Evolutionary conservation across 768 basidiomycete genomes (phyloP).

Genomic region (Amanita molliuscula): DNA sequence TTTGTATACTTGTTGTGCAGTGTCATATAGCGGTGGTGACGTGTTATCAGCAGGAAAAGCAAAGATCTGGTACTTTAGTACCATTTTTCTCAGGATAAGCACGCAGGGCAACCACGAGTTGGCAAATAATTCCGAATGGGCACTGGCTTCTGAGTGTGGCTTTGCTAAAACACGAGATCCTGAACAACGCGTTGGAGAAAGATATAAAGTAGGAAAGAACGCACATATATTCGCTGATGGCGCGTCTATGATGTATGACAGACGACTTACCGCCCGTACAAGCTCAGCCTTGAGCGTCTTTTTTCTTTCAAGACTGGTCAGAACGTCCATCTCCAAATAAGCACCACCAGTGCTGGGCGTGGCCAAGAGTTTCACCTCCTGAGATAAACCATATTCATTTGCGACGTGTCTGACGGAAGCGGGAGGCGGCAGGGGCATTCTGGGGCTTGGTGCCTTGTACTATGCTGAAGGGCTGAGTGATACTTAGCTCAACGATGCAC

Average conservation of each 20-base stretch:
- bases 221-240: neutral
- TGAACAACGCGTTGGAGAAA: neutral
- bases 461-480: neutral
- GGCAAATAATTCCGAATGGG: too few species aligned
- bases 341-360: neutral
- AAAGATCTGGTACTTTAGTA: too few species aligned
- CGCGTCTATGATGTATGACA: neutral
- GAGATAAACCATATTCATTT: neutral
- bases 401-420: neutral
- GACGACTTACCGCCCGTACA: neutral
- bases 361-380: neutral
- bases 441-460: neutral
- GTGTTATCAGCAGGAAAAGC: too few species aligned
- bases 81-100: too few species aligned
- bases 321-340: neutral
- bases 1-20: too few species aligned
- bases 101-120: too few species aligned
- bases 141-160: neutral
- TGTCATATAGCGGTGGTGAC: too few species aligned
- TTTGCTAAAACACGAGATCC: neutral
- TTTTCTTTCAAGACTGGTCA: conserved; percentile 3
- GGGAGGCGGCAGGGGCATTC: neutral
- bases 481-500: too few species aligned
- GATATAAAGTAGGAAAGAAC: neutral
- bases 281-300: neutral